phyloP scores from a whole-genome alignment of 148 eudicot species.

The Chenopodium formosanum region DNA sequence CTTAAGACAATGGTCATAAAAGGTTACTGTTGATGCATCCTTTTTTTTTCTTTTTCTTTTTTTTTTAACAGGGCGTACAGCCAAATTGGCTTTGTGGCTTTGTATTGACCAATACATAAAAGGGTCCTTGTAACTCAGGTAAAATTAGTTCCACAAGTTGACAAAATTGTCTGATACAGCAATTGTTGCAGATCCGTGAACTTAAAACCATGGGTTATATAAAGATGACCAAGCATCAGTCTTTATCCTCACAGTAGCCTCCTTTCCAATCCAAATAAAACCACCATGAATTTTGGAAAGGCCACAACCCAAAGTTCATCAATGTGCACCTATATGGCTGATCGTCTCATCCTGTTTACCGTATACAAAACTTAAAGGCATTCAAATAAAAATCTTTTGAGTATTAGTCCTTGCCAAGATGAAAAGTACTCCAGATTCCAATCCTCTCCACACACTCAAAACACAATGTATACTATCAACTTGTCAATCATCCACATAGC shows the following conservation, averaged over 20 bases:
- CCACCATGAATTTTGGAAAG: not conserved
- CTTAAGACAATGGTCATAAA: not conserved
- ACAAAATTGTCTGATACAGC: not conserved
- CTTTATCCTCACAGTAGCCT: not conserved
- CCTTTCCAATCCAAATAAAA: not conserved
- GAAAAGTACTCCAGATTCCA: not conserved
- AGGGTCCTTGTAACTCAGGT: not conserved
- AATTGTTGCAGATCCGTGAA: not conserved
- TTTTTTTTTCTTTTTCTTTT: not conserved
- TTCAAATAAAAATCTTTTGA: not conserved
- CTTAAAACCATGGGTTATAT: not conserved
- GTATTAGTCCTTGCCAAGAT: not conserved
- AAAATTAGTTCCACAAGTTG: not conserved
- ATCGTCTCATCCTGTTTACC: not conserved
- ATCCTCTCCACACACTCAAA: not conserved
- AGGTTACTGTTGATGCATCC: not conserved
- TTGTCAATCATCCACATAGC: not conserved
- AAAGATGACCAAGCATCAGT: not conserved
- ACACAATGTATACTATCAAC: not conserved
- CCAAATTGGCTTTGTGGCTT: not conserved
- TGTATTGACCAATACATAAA: not conserved
- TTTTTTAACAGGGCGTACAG: not conserved
- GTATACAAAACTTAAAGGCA: not conserved
- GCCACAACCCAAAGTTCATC: not conserved
- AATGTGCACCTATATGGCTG: not conserved